Base-by-base conservation (phyloP, 2,329 filamentous ascomycete genomes). In the Aurifilum marmelostoma region DNA sequence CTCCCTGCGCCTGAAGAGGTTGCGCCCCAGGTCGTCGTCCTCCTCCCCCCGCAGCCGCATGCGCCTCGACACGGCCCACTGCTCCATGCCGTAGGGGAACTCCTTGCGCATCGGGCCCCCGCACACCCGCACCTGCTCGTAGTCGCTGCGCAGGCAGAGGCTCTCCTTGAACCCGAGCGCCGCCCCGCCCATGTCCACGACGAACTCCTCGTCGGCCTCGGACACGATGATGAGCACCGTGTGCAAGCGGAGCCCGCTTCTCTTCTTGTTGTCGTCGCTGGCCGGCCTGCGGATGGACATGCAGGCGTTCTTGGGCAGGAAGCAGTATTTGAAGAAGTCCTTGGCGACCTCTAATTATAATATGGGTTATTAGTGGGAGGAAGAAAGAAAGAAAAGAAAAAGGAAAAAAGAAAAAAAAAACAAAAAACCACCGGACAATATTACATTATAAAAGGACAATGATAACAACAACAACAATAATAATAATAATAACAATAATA, bases 121-220 rank as follows among this genome's bases (percentile, higher is more conserved):
- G 14, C 18, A 61, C 32, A 41, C 21, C 9, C 58, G 58, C 5
- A n/a, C 39, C n/a, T n/a, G 5, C 12, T 61, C 58, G n/a, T n/a
- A 61, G n/a, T 61, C 32, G n/a, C 3, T 9, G n/a, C 58, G 58
- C 14, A 61, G n/a, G 32, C 29, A 41, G 14, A 61, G 34, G 4
- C 39, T 21, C 34, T 61, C 58, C 34, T 61, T 21, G 34, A 41
- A 61, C 11, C 59, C 59, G 34, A 61, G 59, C 32, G 39, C n/a
- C 1, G 59, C 3, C n/a, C 59, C 59, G n/a, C 18, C 29, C 59
- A 61, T 61, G 16, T 61, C 59, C 34, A 61, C 14, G 34, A 61
- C 59, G 24, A 61, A 61, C 59, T 61, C 34, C 37, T 61, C 59
- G 37, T 34, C 12, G 34, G 34, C 32, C 12, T 61, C 34, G 8